Evolutionary conservation across 2,329 filamentous ascomycete genomes (phyloP).

Genomic region (Phaeosphaeriaceae sp.): DNA sequence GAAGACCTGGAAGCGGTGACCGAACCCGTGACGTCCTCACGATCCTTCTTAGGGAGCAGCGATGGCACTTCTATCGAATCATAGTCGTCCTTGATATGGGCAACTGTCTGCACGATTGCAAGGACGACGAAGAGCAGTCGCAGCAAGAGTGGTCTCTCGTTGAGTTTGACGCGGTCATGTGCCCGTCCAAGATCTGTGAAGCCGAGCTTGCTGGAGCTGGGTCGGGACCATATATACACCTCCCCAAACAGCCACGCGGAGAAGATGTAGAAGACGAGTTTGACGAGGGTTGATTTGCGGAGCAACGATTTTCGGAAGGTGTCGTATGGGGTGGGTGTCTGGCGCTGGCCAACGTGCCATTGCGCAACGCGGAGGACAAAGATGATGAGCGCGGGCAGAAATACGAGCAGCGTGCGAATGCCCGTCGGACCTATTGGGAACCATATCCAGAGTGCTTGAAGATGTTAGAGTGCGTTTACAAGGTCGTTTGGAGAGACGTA

Average conservation of each 20-base stretch:
- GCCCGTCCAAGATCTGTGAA: slow-evolving; percentile 74
- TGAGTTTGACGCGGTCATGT: slow-evolving; percentile 76
- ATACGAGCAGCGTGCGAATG: slow-evolving; percentile 76
- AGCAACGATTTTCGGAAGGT: slow-evolving; percentile 67
- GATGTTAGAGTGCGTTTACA: slow-evolving; percentile 18
- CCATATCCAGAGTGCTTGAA: slow-evolving; percentile 82
- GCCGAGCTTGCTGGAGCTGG: slow-evolving; percentile 67
- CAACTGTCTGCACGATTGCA: slow-evolving; percentile 70
- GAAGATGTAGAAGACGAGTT: slow-evolving; percentile 75
- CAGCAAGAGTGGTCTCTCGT: slow-evolving; percentile 85
- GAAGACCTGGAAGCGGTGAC: slow-evolving; percentile 2
- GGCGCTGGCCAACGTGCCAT: slow-evolving; percentile 69
- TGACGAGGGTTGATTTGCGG: slow-evolving; percentile 69
- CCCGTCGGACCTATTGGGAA: slow-evolving; percentile 81
- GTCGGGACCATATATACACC: slow-evolving; percentile 77
- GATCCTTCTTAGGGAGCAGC: slow-evolving; percentile 30
- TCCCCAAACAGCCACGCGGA: slow-evolving; percentile 83
- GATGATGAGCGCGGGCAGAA: slow-evolving; percentile 76
- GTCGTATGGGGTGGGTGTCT: slow-evolving; percentile 71
- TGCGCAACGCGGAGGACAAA: slow-evolving; percentile 87
- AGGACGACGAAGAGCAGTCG: slow-evolving; percentile 73
- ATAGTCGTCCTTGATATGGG: slow-evolving; percentile 76
- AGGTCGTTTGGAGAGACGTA: slow-evolving; percentile 39
- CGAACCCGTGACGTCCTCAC: slow-evolving; percentile 12
- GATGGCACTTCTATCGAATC: slow-evolving; percentile 68